phyloP scores from a whole-genome alignment of 345 rosid species.

The Euclidium syriacum region DNA sequence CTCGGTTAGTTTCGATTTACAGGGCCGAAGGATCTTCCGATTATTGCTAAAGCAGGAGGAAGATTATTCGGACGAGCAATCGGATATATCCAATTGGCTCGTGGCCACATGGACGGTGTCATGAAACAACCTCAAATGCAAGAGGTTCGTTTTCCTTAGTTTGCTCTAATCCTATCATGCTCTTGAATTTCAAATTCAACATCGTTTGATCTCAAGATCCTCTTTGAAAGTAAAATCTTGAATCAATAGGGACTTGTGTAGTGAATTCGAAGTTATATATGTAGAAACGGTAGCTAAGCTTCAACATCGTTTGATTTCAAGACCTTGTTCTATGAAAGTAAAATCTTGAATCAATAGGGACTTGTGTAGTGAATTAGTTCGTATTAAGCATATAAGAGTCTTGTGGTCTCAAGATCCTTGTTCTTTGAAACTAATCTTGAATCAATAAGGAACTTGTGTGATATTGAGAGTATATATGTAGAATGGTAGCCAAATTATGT shows the following conservation, averaged over 20 bases:
- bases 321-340: too few relatives aligned
- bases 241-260: background rate
- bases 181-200: background rate
- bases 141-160: constrained; percentile 54
- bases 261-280: background rate
- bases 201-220: background rate
- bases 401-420: too few relatives aligned
- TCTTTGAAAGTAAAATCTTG: too few relatives aligned
- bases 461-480: too few relatives aligned
- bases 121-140: constrained; percentile 91
- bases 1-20: background rate
- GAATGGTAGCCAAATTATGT: too few relatives aligned
- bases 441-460: background rate
- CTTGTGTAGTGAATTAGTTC: background rate
- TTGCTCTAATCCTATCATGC: background rate
- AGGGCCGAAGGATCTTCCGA: constrained; percentile 87
- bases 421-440: too few relatives aligned
- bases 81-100: constrained; percentile 78
- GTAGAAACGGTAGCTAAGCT: background rate
- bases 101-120: constrained; percentile 74
- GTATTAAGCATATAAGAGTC: too few relatives aligned
- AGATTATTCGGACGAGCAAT: constrained; percentile 73
- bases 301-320: background rate
- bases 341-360: background rate
- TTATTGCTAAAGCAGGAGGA: constrained; percentile 71